These are phyloP conservation scores for Biscogniauxia mediterranea DNA, from an alignment of 2,329 filamentous ascomycete species.

Conservation along the genomic window DNA sequence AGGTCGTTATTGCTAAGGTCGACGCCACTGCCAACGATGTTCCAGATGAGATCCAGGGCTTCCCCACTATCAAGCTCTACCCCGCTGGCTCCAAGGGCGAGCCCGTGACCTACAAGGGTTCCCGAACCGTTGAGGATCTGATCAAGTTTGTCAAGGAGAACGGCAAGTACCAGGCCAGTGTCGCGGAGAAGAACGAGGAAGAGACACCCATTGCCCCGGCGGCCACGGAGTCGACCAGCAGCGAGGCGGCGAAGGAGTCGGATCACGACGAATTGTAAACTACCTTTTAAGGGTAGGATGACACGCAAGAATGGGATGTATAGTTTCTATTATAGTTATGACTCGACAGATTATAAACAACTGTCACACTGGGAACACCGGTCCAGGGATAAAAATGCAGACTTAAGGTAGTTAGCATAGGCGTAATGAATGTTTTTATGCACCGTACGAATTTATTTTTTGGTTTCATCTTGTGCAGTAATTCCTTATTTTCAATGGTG, in stretches of 20 bases:
- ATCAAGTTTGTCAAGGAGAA: slow-evolving; percentile 92
- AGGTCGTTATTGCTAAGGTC: slow-evolving; percentile 94
- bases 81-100: slow-evolving; percentile 82
- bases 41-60: slow-evolving; percentile 93
- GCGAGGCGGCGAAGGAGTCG: slow-evolving; percentile 45
- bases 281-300: slow-evolving; percentile 5
- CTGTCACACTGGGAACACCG: slow-evolving; percentile 19
- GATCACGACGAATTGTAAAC: slow-evolving; percentile 76
- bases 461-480: no score
- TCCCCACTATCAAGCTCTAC: slow-evolving; percentile 99
- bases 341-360: slow-evolving; percentile 22
- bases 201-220: slow-evolving; percentile 52
- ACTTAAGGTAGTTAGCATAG: slow-evolving; percentile 30
- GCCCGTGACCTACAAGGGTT: slow-evolving; percentile 83
- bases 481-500: no score
- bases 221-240: slow-evolving; percentile 48
- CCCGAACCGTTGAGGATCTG: slow-evolving; percentile 87
- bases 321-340: slow-evolving; percentile 28
- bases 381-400: slow-evolving; percentile 27
- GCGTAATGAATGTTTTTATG: slow-evolving; percentile 23
- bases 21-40: slow-evolving; percentile 96
- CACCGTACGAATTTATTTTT: slow-evolving; percentile 6
- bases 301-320: slow-evolving; percentile 23
- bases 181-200: slow-evolving; percentile 54
- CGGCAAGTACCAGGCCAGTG: slow-evolving; percentile 81